Evolutionary conservation across 164 flowering plant species (phyloP), one percentile per base, ranked within the genome.

Genomic region (Kalanchoe fedtschenkoi): DNA sequence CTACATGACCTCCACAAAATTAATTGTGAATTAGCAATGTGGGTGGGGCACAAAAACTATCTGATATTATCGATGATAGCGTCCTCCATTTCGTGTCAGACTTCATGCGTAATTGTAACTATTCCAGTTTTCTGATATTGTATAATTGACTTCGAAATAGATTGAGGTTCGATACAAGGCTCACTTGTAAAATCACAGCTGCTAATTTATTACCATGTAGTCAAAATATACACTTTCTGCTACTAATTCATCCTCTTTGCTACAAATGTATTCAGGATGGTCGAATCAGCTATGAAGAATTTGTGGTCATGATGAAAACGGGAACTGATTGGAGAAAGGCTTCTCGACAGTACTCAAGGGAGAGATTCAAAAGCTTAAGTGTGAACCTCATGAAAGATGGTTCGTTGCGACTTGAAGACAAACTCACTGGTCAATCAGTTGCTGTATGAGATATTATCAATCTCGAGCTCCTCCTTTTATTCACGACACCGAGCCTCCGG

Each of bases 241-340:
- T 47, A 22, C 15, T 22, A 8, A 8, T 22, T 47, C 15, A 13
- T 9, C 26, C 10, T 22, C 32, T 16, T 22, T 47, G 55, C 55
- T 47, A 16, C 30, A 22, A 37, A 47, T 22, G 10, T 47, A 2
- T 47, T 63, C 79, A 89, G 97, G 99, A 93, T 72, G 97, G 97
- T 0, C 76, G 78, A 6, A 87, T 93, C 21, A 90, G 92, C 74
- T 90, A 86, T 15, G 96, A 90, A n/a, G 99, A 93, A 61, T 93
- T 93, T 76, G 88, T 88, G n/a, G 78, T 88, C 3, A 93, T 93
- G 99, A 93, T 93, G 99, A 93, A 93, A 74, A 73, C 97, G 34
- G 97, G 99, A 70, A 93, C 99, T 2, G 99, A 93, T 59, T 93
- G 99, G 99, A 86, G 99, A 76, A 93, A 90, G 78, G 97, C 97